Base-by-base conservation (phyloP, 306 rosid genomes). In the Lotus japonicus region DNA sequence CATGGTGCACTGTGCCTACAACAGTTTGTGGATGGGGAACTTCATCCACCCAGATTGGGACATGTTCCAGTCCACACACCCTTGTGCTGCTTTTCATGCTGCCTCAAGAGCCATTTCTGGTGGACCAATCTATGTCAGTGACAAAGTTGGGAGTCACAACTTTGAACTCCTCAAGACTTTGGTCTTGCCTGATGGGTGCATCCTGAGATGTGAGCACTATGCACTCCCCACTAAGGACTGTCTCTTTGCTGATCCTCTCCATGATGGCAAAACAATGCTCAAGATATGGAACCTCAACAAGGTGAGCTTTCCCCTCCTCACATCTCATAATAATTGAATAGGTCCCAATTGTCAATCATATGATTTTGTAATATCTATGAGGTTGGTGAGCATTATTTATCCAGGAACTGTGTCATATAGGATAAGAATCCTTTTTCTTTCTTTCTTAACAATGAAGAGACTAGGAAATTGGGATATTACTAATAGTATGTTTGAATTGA, bases 1-100 rank as follows among this genome's bases (percentile, higher is more conserved):
- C 83, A 94, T 94, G 98, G 98, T 94, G 65, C 99, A 90, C 7
- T 94, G 97, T 35, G 97, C 99, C 1, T 94, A 88, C 74, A 90
- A 90, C 49, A 90, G 97, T 57, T 68, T 94, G 78, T 94, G 99
- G 98, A 94, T 94, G 97, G 97, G 97, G 0, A 94, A 94, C 21
- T 90, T 94, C 66, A 90, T 94, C 9, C 96, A 88, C 68, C 97
- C 99, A 1, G 99, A 94, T 11, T 94, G 99, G 99, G 99, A 94
- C 64, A 94, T 94, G 97, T 94, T 94, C 64, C 99, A 94, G 50
- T 88, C 97, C 0, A 90, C 97, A 15, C 99, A 94, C 68, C 96
- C 99, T 21, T 86, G 99, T 35, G 97, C 97, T 6, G 84, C 89
- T 6, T 94, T 94, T 67, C 99, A 94, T 48, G 99, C 97, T 0